These are phyloP conservation scores for Akanthomyces muscarius DNA, from an alignment of 2,329 filamentous ascomycete species.

Conservation along the genomic window DNA sequence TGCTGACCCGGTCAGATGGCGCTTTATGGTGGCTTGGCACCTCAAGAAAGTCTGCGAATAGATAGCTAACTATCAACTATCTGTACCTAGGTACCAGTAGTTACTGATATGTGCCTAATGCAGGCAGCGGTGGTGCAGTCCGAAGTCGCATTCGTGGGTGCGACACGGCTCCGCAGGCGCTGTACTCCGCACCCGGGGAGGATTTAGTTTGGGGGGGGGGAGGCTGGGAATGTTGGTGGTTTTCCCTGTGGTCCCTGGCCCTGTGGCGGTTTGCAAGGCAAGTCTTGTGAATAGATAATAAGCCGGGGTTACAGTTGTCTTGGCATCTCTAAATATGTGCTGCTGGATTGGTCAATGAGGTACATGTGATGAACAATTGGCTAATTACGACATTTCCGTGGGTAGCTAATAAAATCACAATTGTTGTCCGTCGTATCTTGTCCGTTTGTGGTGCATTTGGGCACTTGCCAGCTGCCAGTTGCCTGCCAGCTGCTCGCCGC, in stretches of 20 bases:
- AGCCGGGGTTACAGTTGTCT: background rate
- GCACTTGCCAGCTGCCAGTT: background rate
- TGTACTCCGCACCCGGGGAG: background rate
- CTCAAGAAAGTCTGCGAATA: background rate
- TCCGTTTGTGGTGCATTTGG: background rate
- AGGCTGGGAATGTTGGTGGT: background rate
- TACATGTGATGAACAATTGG: background rate
- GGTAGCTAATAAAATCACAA: background rate
- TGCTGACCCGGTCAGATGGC: conserved; percentile 4
- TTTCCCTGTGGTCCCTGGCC: background rate
- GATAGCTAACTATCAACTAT: background rate
- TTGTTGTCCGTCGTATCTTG: background rate
- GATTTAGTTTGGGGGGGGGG: background rate
- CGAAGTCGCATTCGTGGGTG: background rate
- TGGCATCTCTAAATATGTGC: background rate
- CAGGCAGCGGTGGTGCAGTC: background rate
- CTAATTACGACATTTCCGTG: background rate
- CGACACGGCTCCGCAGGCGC: background rate
- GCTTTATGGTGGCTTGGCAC: background rate
- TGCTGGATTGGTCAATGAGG: background rate
- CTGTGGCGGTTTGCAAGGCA: background rate
- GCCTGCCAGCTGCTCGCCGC: background rate
- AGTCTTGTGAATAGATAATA: background rate
- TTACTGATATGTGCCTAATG: background rate
- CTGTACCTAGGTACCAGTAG: too few relatives aligned